Evolutionary conservation across 306 rosid genomes (phyloP), one percentile per base, ranked within the genome.

Genomic region (Clitoria ternatea): DNA sequence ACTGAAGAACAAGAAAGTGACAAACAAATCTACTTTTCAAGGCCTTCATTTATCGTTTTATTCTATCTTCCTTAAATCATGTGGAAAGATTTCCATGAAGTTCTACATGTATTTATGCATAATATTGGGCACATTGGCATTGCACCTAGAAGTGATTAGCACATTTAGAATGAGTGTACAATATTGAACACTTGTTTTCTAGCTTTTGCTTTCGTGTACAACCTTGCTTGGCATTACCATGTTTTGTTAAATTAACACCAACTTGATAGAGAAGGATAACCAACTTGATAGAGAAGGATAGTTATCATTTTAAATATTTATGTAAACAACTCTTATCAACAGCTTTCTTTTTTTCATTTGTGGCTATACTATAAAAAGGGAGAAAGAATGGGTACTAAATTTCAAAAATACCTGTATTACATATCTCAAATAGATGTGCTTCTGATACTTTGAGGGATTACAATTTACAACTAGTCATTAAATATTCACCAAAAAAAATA

Each of bases 111-210:
- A 13, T 13, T 24, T 17, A 26, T 40, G 12, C 3, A 1, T 40
- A 26, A 56, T 19, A 29, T 4, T 43, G 53, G 70, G 53, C 43
- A 7, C 27, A 18, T 59, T 69, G 49, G 48, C 15, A 15, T 59
- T 69, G 59, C 54, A 40, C 47, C 65, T 44, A 18, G 15, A 35
- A 24, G 20, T 48, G 39, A 8, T 61, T 60, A 49, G 48, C 70
- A n/a, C 61, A 42, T 60, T 66, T 60, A 60, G 37, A 47, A 67
- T 47, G 37, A 37, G 56, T 48, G 47, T 49, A 32, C 49, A 45
- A 60, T 43, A n/a, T 37, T 56, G 7, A 65, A 65, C 66, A 27
- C 35, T 20, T 63, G 65, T 50, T 13, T 39, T 62, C 35, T 33
- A 36, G 45, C 64, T 40, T 54, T 44, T 39, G 60, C 43, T 17